Base-by-base conservation (phyloP, 2,329 filamentous ascomycete genomes). In the Xylariaceae sp. region DNA sequence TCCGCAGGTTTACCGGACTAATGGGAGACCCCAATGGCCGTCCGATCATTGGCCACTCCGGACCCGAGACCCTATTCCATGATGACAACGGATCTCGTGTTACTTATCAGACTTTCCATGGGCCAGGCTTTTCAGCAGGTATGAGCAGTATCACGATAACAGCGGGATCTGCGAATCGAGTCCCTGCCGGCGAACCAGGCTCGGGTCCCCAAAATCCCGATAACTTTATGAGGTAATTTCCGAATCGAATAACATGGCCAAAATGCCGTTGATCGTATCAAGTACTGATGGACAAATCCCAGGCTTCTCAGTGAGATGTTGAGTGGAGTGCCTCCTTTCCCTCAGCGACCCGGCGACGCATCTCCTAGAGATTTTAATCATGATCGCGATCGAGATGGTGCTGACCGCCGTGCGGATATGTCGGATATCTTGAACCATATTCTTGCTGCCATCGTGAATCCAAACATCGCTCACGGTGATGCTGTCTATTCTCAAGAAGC, bases 401-500 rank as follows among this genome's bases (percentile, higher is more conserved):
- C 53, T 15, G 57, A 56, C 10, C 66, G 57, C 53, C 67, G 55
- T 23, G 59, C 62, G 37, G 71, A 72, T 13, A 67, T 81, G 15
- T 69, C 70, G 11, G 66, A 70, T 13, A 76, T 76, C 37, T 70
- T 86, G 3, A 78, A 80, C 39, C 78, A 82, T n/a, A 74, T 87
- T 4, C 73, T 88, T 15, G 75, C 75, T 6, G 71, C 73, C 42
- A 66, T 87, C 23, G 73, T 86, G 45, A 80, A 79, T 56, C 81
- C 82, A 11, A 76, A 79, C 59, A 80, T 76, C 6, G 74, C 77
- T 13, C 79, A 83, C 60, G 90, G 92, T 17, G 93, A 97, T 73
- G 90, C 87, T 6, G 93, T 96, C 1, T 95, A 93, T 72, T 88
- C 89, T 0, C 90, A 97, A 74, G 92, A 96, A 75, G 92, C 89